Evolutionary conservation across 345 rosid genomes (phyloP), one percentile per base, ranked within the genome.

Genomic region (Arabis alpina): DNA sequence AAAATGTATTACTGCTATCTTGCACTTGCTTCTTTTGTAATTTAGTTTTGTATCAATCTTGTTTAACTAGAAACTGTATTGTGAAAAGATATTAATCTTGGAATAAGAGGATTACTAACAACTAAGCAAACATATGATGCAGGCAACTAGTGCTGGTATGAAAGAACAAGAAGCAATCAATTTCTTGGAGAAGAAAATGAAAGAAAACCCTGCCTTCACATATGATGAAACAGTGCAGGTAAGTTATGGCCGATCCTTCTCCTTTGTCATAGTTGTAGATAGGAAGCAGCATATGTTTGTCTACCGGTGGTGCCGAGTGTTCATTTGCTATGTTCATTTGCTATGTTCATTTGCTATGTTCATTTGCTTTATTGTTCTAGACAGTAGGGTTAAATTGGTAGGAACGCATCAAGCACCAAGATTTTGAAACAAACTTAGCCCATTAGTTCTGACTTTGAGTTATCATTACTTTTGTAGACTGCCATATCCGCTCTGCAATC

Each of bases 111-210:
- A 19, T 52, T 54, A 52, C 55, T 67, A 60, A 61, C 42, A 48
- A 39, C 36, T 6, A 11, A 47, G 53, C 10, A 39, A 54, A 62
- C 25, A 14, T 40, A 42, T 64, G 49, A 41, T 84, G 42, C 83
- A 95, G 98, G 99, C 98, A 51, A 95, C 99, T 28, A 92, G 99
- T 72, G 98, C 97, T 73, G 99, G 99, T 64, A 80, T 86, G 61
- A 95, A 92, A 79, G 99, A 95, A 70, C 99, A 95, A 78, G 99
- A 95, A 81, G 98, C 99, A 32, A 87, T 95, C 72, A 95, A 90
- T 80, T 95, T 95, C 84, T 76, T 95, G 86, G 99, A 95, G 78
- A 95, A 94, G 88, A 94, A 94, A 78, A 89, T 94, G 99, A 94
- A 91, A 82, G 93, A 87, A 76, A 93, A 91, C 64, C 97, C 95